Evolutionary conservation across 2,329 filamentous ascomycete genomes (phyloP), one percentile per base, ranked within the genome.

Genomic region (Ophiognomonia clavigignenti-juglandacearum): DNA sequence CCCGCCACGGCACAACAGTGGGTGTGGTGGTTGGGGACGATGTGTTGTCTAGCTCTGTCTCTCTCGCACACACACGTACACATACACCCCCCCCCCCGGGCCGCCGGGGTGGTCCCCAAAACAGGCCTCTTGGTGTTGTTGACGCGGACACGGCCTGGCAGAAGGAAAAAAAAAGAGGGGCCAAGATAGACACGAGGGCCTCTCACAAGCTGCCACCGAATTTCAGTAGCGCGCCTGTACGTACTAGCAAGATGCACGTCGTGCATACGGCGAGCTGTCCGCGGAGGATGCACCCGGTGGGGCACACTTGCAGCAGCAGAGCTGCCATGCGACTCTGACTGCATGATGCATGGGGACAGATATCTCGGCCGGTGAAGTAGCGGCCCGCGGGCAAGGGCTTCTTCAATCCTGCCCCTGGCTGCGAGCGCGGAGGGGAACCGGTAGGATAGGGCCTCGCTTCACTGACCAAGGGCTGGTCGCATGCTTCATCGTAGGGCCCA

Each of bases 201-300:
- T 39, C 37, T 36, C 18, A 40, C 42, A 43, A 35, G 43, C 46
- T 44, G 40, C 40, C 45, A 47, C 45, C 48, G n/a, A n/a, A n/a
- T 36, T 29, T 39, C 49, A 51, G 45, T 51, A 51, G 49, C 38
- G 49, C 43, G 37, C 49, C 48, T n/a, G n/a, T n/a, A n/a, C n/a
- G n/a, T n/a, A n/a, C n/a, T n/a, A n/a, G 49, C 48, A 48, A 37
- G 27, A 47, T 51, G 45, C 41, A 51, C 11, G 16, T 43, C 32
- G 49, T 51, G 49, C 49, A 51, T 43, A 44, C 49, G 49, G 49
- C 49, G 41, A 51, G 41, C 45, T 48, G 38, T 48, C 45, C 48
- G n/a, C n/a, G n/a, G n/a, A n/a, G n/a, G 47, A 44, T 47, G 48
- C 48, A 43, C 44, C 48, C 48, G 45, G 49, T 40, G n/a, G 45